These are phyloP conservation scores for Poa annua DNA, from an alignment of 176 grass and related monocot genomes.

Conservation along the genomic window DNA sequence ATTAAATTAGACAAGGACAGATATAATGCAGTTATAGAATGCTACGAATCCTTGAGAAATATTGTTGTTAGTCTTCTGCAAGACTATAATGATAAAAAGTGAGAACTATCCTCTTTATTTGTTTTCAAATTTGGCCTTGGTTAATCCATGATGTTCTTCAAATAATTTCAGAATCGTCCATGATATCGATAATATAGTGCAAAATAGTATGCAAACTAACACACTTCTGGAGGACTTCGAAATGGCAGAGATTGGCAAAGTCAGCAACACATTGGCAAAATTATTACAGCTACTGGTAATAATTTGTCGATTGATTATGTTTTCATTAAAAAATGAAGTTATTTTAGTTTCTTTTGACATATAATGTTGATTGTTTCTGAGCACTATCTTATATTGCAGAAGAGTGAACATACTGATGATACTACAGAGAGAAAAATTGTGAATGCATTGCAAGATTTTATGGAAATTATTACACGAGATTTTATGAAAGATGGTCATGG, in stretches of 20 bases:
- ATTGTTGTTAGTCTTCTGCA: slow-evolving; percentile 54
- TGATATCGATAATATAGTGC: slow-evolving; percentile 46
- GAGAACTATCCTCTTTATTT: slow-evolving; percentile 40
- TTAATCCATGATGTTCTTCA: slow-evolving; percentile 18
- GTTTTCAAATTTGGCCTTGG: slow-evolving; percentile 12
- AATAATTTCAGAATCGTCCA: slow-evolving; percentile 51
- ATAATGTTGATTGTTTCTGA: slow-evolving; percentile 26
- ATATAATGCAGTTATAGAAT: slow-evolving; percentile 72
- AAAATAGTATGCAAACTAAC: slow-evolving; percentile 30
- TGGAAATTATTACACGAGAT: slow-evolving; percentile 71
- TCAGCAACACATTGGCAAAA: slow-evolving; percentile 61
- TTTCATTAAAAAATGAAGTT: not conserved
- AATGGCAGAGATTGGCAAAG: slow-evolving; percentile 59
- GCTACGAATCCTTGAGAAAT: slow-evolving; percentile 59
- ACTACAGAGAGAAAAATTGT: slow-evolving; percentile 49
- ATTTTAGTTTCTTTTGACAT: slow-evolving; percentile 24
- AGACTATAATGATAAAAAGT: slow-evolving; percentile 52
- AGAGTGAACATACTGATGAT: slow-evolving; percentile 43
- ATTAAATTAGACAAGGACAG: slow-evolving; percentile 63
- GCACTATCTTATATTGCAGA: slow-evolving; percentile 50
- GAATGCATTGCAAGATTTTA: slow-evolving; percentile 74
- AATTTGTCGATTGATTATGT: not conserved
- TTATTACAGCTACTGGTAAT: slow-evolving; percentile 57
- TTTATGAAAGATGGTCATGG: slow-evolving; percentile 55
- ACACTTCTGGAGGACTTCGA: slow-evolving; percentile 51